Percentiles rank a stretch among this genome's conserved stretches.
phyloP scores from a whole-genome alignment of 2,329 filamentous ascomycete species.

The Colletotrichum brevisporum region DNA sequence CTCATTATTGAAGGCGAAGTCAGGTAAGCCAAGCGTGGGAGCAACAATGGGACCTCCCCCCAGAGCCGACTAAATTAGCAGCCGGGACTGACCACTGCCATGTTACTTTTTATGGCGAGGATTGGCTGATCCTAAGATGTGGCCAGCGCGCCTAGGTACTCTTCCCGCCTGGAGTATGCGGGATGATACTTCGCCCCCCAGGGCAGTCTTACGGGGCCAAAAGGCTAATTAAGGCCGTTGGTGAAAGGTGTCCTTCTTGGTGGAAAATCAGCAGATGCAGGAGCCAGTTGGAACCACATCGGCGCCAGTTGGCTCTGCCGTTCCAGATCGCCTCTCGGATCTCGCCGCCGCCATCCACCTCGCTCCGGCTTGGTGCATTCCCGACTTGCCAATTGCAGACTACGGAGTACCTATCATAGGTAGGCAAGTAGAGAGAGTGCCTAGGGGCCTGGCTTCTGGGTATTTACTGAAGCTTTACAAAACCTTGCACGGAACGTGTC shows the following conservation, averaged over 20 bases:
- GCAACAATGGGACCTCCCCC: conserved; percentile 16
- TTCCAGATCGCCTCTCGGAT: conserved; percentile 40
- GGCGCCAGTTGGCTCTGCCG: conserved; percentile 30
- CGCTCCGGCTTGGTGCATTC: conserved; percentile 37
- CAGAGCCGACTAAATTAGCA: conserved; percentile 35
- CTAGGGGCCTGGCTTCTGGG: too few relatives aligned
- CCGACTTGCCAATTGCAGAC: conserved; percentile 38
- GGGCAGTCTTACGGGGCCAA: conserved; percentile 19
- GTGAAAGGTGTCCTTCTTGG: conserved; percentile 42
- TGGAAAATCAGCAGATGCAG: conserved; percentile 43
- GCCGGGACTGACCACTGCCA: conserved; percentile 10
- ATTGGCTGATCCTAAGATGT: conserved; percentile 34
- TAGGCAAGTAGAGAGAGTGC: not conserved
- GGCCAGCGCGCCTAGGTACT: conserved; percentile 23
- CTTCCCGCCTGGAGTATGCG: not conserved
- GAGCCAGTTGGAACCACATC: conserved; percentile 35
- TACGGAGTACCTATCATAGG: conserved; percentile 21
- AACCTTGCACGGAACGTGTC: conserved; percentile 27
- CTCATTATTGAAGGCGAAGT: conserved; percentile 4
- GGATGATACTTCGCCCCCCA: conserved; percentile 3
- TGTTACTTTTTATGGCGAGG: conserved; percentile 39
- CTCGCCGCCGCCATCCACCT: conserved; percentile 35
- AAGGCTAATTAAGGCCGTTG: conserved; percentile 17
- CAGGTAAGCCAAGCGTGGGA: conserved; percentile 13
- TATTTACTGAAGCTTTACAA: conserved; percentile 19